Percentiles rank a stretch among this genome's conserved stretches.
Evolutionary conservation across 352 stramenopile species (phyloP).

Genomic region (Pythium graminicola): DNA sequence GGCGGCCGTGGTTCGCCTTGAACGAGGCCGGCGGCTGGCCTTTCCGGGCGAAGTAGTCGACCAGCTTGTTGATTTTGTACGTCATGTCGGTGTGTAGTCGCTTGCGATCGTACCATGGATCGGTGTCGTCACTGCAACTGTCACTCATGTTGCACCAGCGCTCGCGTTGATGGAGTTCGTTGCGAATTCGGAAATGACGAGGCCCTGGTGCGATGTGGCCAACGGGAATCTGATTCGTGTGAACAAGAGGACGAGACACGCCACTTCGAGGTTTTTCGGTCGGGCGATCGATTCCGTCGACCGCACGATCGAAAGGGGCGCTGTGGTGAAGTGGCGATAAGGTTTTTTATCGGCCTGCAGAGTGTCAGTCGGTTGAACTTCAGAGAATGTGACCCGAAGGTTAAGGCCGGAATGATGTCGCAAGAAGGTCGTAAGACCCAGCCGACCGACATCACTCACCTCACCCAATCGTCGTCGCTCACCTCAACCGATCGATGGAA

Average conservation of each 20-base stretch:
- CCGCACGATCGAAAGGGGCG: constrained; percentile 4
- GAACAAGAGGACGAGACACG: too few relatives aligned
- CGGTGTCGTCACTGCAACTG: not conserved
- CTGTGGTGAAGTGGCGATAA: too few relatives aligned
- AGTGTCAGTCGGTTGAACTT: too few relatives aligned
- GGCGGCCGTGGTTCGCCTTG: not conserved
- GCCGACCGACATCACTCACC: too few relatives aligned
- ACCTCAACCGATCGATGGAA: too few relatives aligned
- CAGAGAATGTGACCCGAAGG: too few relatives aligned
- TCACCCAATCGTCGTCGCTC: too few relatives aligned
- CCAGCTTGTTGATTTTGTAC: constrained; percentile 1
- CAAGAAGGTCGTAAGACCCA: too few relatives aligned
- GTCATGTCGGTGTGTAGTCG: not conserved
- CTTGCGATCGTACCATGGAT: constrained; percentile 4
- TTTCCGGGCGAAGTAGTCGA: not conserved
- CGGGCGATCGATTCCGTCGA: not conserved
- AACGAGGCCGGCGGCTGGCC: not conserved
- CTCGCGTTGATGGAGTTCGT: too few relatives aligned
- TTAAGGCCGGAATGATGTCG: too few relatives aligned
- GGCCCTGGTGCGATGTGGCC: not conserved
- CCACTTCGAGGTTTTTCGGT: constrained; percentile 1
- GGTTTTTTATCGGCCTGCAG: too few relatives aligned
- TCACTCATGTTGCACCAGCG: constrained; percentile 6
- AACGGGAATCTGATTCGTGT: not conserved
- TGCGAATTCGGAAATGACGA: too few relatives aligned